Percentiles rank a stretch among this genome's conserved stretches.
Conservation (phyloP, 805 yeast genomes). For the Starmerella apicola region DNA sequence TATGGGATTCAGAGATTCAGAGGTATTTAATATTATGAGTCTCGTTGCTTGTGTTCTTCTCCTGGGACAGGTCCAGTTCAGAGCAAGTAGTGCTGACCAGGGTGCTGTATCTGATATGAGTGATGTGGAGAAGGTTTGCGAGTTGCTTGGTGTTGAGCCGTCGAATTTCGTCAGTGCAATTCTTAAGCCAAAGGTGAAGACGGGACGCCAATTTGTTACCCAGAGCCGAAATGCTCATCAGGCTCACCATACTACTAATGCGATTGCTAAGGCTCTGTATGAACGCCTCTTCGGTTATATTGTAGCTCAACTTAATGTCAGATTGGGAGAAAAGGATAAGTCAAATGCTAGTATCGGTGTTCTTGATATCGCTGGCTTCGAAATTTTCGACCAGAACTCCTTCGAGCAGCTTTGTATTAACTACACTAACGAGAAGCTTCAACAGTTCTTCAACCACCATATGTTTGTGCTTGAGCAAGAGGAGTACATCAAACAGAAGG, state of each 20-base stretch:
- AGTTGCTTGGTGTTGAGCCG: constrained; percentile 50
- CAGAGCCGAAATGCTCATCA: constrained; percentile 71
- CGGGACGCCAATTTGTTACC: constrained; percentile 76
- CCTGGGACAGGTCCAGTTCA: constrained; percentile 72
- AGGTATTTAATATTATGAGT: constrained; percentile 47
- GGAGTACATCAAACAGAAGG: constrained; percentile 85
- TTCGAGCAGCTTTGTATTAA: constrained; percentile 96
- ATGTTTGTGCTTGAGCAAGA: constrained; percentile 96
- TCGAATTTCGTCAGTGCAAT: constrained; percentile 47
- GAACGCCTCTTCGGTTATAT: constrained; percentile 71
- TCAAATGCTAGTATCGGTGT: constrained; percentile 57
- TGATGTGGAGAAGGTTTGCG: constrained; percentile 40
- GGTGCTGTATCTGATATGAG: constrained; percentile 50
- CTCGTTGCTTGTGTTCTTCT: constrained; percentile 66
- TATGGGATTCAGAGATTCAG: constrained; percentile 53
- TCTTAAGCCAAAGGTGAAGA: constrained; percentile 71
- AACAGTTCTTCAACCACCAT: constrained; percentile 92
- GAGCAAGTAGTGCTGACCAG: constrained; percentile 54
- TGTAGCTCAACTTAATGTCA: constrained; percentile 62
- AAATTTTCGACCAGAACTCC: constrained; percentile 87
- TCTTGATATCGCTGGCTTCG: constrained; percentile 94
- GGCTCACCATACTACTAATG: constrained; percentile 70
- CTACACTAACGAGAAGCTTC: constrained; percentile 89
- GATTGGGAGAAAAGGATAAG: constrained; percentile 33
- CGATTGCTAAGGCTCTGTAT: constrained; percentile 74